Evolutionary conservation across 257 asterid species (phyloP).

Genomic region (Dorcoceras hygrometricum): DNA sequence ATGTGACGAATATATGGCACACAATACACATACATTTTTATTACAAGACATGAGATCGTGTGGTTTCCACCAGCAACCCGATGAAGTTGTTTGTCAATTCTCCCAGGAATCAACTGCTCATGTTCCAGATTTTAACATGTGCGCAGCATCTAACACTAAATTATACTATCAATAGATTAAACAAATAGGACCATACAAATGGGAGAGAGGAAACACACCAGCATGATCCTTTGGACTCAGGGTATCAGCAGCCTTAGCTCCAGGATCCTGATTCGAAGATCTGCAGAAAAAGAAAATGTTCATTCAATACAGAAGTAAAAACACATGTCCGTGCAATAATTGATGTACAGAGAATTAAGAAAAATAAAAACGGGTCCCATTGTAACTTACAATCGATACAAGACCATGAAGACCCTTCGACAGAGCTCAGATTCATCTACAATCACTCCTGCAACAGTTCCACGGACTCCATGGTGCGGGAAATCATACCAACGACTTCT

Average conservation of each 20-base stretch:
- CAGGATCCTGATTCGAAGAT: constrained; percentile 88
- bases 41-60: constrained; percentile 6
- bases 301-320: constrained; percentile 13
- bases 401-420: constrained; percentile 85
- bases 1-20: background rate
- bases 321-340: background rate
- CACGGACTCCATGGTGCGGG: constrained; percentile 71
- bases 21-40: background rate
- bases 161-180: constrained; percentile 5
- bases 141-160: background rate
- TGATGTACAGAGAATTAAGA: constrained; percentile 2
- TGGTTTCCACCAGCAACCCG: constrained; percentile 2
- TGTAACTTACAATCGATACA: constrained; percentile 78
- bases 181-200: constrained; percentile 1
- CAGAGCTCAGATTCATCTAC: constrained; percentile 86
- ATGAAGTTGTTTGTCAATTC: background rate
- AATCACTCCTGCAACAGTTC: constrained; percentile 77
- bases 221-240: constrained; percentile 73
- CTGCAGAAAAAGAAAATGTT: constrained; percentile 34
- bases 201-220: constrained; percentile 41
- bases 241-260: constrained; percentile 68
- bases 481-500: constrained; percentile 97
- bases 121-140: constrained; percentile 17
- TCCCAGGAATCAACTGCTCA: constrained; percentile 1
- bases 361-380: constrained; percentile 4